A percentile compares a stretch with the other conserved stretches of the same genome.
Evolutionary conservation across 306 rosid species (phyloP).

Genomic region (Quercus engelmannii): DNA sequence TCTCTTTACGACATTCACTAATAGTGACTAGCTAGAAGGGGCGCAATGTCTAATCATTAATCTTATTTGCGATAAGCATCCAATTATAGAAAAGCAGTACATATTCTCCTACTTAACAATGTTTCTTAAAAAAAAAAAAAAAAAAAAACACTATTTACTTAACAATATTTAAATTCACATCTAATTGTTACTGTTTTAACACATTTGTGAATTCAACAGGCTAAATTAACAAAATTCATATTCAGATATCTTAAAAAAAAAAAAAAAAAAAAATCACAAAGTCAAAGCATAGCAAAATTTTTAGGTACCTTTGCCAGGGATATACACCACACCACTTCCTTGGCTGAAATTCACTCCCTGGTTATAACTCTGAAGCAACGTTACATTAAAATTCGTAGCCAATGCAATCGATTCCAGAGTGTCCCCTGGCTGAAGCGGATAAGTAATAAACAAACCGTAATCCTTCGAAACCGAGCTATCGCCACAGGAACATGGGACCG

Average conservation of each 20-base stretch:
- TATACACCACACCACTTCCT: slow-evolving; percentile 35
- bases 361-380: slow-evolving; percentile 40
- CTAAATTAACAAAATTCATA: neutral
- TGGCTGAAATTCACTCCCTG: slow-evolving; percentile 34
- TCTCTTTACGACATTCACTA: too few relatives aligned
- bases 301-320: slow-evolving; percentile 44
- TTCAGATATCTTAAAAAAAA: neutral
- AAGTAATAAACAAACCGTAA: slow-evolving; percentile 69
- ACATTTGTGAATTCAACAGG: neutral
- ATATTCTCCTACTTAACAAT: too few relatives aligned
- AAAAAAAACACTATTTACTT: too few relatives aligned
- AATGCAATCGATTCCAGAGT: too few relatives aligned
- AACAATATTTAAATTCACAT: neutral
- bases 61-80: too few relatives aligned
- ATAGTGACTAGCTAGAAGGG: too few relatives aligned
- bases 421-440: slow-evolving; percentile 20
- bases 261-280: neutral
- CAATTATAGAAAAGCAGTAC: too few relatives aligned
- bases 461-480: slow-evolving; percentile 37
- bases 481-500: slow-evolving; percentile 72
- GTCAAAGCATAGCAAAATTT: neutral
- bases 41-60: too few relatives aligned
- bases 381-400: neutral
- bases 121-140: too few relatives aligned
- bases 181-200: neutral